Base-by-base conservation (phyloP, 2,329 filamentous ascomycete genomes). In the Neocucurbitaria cava region DNA sequence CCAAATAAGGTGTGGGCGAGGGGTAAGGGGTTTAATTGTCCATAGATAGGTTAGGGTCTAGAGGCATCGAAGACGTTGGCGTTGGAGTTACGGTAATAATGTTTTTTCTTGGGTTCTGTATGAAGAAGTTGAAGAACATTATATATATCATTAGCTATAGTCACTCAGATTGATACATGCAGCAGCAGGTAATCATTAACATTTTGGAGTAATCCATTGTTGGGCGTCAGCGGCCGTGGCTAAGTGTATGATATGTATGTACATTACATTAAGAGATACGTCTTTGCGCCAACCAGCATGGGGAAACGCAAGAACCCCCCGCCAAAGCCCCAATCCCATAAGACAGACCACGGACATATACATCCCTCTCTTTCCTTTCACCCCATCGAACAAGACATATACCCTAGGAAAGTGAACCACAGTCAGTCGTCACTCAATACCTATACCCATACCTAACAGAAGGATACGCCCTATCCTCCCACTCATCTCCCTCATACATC, bases 401-500 rank as follows among this genome's bases (percentile, higher is more conserved):
- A n/a, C n/a, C n/a, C n/a, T n/a, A n/a, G n/a, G n/a, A n/a, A n/a
- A n/a, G n/a, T n/a, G n/a, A n/a, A n/a, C n/a, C n/a, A n/a, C n/a
- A n/a, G n/a, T n/a, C n/a, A n/a, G n/a, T n/a, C n/a, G n/a, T n/a
- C n/a, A n/a, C n/a, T 26, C 24, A 17, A 28, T 28, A 42, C 24
- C 23, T 44, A 46, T 42, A 54, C 24, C 42, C 15, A 17, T 35
- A 35, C 31, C 31, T n/a, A 18, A 24, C 24, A 18, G 41, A 43
- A 26, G 41, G 41, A 30, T 18, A 30, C n/a, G n/a, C n/a, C 15
- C 49, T 28, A 23, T 3, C 11, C 26, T 53, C 35, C 54, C 54
- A 57, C 46, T 57, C 54, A 44, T 56, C 54, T 6, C 49, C 54
- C n/a, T 46, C 33, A 26, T 41, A 54, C 15, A 57, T 17, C 1